phyloP scores from a whole-genome alignment of 805 yeast species.

The Saccharomycopsis amapae region DNA sequence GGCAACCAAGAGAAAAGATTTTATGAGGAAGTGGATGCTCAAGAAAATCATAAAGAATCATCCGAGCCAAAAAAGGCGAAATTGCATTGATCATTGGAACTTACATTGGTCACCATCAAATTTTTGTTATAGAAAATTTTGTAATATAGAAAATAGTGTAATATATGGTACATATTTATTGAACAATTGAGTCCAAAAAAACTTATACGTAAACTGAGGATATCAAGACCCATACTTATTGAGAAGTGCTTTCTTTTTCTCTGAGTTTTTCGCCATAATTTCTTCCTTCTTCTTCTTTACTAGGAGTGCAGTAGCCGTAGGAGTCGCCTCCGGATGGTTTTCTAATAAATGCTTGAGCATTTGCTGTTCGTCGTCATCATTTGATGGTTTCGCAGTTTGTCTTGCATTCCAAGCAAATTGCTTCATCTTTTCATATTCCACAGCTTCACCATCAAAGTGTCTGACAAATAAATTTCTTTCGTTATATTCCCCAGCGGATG shows the following conservation, averaged over 20 bases:
- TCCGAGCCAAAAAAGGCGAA: too few relatives aligned
- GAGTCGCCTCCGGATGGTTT: slow-evolving; percentile 30
- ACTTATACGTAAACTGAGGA: too few relatives aligned
- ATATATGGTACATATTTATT: too few relatives aligned
- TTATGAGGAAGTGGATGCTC: slow-evolving; percentile 30
- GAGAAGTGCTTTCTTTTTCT: slow-evolving; percentile 27
- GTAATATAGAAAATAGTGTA: too few relatives aligned
- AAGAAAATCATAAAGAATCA: slow-evolving; percentile 1
- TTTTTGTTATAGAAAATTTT: too few relatives aligned
- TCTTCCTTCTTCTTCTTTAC: slow-evolving; percentile 28
- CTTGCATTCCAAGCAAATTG: slow-evolving; percentile 31
- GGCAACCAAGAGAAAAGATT: slow-evolving; percentile 42
- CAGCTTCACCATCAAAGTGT: slow-evolving; percentile 34
- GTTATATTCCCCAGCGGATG: slow-evolving; percentile 29
- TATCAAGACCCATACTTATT: slow-evolving; percentile 31
- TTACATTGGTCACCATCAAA: too few relatives aligned
- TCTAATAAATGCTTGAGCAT: slow-evolving; percentile 22
- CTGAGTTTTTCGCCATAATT: slow-evolving; percentile 23
- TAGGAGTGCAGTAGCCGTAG: slow-evolving; percentile 30
- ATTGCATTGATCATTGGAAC: too few relatives aligned
- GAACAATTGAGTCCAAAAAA: too few relatives aligned
- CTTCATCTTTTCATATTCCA: slow-evolving; percentile 33
- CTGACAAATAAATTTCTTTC: slow-evolving; percentile 39
- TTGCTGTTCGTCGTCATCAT: slow-evolving; percentile 10
- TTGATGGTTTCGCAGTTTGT: slow-evolving; percentile 1